phyloP scores from a whole-genome alignment of 306 rosid genomes.

The Citrullus amarus region DNA sequence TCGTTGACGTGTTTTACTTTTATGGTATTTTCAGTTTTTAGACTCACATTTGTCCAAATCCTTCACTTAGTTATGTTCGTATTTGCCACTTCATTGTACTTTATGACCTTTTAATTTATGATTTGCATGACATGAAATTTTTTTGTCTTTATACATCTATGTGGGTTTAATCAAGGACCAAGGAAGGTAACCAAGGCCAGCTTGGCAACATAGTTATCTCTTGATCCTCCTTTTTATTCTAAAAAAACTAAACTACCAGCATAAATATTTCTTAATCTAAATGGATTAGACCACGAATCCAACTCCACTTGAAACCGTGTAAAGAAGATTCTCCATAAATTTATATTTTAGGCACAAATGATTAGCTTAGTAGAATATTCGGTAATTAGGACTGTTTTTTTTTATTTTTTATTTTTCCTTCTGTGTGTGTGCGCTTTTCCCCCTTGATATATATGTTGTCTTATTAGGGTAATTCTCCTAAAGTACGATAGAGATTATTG shows the following conservation, averaged over 20 bases:
- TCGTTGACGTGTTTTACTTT: neutral
- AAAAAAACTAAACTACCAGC: constrained; percentile 8
- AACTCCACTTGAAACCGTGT: constrained; percentile 10
- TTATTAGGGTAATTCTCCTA: neutral
- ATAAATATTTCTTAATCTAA: neutral
- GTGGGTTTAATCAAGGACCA: neutral
- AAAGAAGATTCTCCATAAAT: constrained; percentile 12
- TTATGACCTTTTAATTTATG: neutral
- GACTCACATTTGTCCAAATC: neutral
- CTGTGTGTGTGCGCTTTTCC: neutral
- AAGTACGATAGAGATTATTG: neutral
- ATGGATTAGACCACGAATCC: neutral
- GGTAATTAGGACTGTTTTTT: constrained; percentile 10
- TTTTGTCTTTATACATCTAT: neutral
- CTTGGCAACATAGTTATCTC: neutral
- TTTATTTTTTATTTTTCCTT: neutral
- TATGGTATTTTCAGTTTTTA: neutral
- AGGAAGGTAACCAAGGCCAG: neutral
- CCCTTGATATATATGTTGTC: constrained; percentile 22
- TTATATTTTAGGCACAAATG: constrained; percentile 14
- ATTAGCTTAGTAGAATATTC: constrained; percentile 22
- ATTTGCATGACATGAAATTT: neutral
- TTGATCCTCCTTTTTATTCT: constrained; percentile 1
- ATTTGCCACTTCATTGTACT: neutral
- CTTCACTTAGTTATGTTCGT: neutral